Base-by-base conservation (phyloP, 2,329 filamentous ascomycete genomes). In the Davidsoniella eucalypti region DNA sequence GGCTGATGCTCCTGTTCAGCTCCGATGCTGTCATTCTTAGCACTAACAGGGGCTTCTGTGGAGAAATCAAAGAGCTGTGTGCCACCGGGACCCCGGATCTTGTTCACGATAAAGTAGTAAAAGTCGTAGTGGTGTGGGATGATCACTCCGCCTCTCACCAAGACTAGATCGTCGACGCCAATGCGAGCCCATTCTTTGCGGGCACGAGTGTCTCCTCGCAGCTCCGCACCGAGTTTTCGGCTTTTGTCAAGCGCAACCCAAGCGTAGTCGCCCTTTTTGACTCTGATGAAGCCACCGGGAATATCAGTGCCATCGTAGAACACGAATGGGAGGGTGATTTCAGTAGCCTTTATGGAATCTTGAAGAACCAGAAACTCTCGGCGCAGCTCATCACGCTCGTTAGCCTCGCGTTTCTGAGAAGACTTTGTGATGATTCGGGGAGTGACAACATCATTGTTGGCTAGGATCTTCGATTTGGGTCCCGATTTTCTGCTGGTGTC, bases 51-150 rank as follows among this genome's bases (percentile, higher is more conserved):
- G 1, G 70, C 66, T 49, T 78, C 71, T 53, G 67, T 64, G 56
- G 67, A 70, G 63, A 88, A 94, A 59, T 86, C 74, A 63, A 98
- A 96, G 8, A 98, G 69, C 5, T 76, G 69, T 17, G 69, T 70
- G 47, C 84, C 82, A 37, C 78, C 78, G n/a, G 84, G 81, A 2
- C 84, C 85, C 2, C 77, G 64, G 23, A 78, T 84, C 59, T 82
- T 86, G 64, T 96, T 95, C 63, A 94, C 82, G 61, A 95, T 80
- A 66, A 98, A 96, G 67, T 90, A 92, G 64, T 96, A 92, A 62
- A 98, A 87, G 56, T 96, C 90, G 61, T 93, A 95, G 65, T 98
- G 92, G 87, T 96, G 92, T 52, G 92, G 90, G 58, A 98, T 79
- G 50, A 98, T 95, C 44, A 96, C 74, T 51, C 87, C 85, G 12